A percentile compares a stretch with the other conserved stretches of the same genome.
phyloP scores from a whole-genome alignment of 805 yeast genomes.

The Wickerhamomyces bovis region DNA sequence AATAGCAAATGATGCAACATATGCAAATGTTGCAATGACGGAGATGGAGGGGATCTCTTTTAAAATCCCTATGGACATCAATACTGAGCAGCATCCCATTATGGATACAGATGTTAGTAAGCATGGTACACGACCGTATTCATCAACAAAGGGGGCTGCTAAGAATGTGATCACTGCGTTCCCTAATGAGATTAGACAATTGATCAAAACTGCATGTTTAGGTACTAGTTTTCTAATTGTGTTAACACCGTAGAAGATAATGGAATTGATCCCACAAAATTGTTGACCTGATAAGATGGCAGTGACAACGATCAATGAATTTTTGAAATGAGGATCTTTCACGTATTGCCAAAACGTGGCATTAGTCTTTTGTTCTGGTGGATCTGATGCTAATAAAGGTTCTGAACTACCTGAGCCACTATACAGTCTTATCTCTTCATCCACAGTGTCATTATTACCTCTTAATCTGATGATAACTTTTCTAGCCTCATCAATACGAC shows the following conservation, averaged over 20 bases:
- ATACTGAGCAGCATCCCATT: conserved; percentile 61
- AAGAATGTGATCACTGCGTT: conserved; percentile 70
- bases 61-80: conserved; percentile 64
- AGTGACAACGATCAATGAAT: conserved; percentile 60
- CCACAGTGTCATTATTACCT: conserved; percentile 20
- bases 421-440: conserved; percentile 13
- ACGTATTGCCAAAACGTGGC: conserved; percentile 40
- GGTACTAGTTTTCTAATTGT: conserved; percentile 73
- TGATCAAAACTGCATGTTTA: conserved; percentile 59
- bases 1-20: conserved; percentile 80
- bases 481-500: conserved; percentile 38
- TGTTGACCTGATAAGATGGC: conserved; percentile 81
- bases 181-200: conserved; percentile 67
- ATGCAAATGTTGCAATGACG: conserved; percentile 58
- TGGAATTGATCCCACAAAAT: conserved; percentile 87
- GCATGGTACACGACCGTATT: conserved; percentile 67
- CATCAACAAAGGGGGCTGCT: conserved; percentile 74
- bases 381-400: neutral
- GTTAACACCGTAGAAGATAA: conserved; percentile 88
- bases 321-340: conserved; percentile 42
- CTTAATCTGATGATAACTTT: conserved; percentile 30
- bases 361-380: neutral
- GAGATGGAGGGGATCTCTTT: conserved; percentile 41
- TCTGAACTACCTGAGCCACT: neutral
- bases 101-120: conserved; percentile 56